phyloP scores from a whole-genome alignment of 1,139 yeast genomes.

The Wickerhamomyces sp. region DNA sequence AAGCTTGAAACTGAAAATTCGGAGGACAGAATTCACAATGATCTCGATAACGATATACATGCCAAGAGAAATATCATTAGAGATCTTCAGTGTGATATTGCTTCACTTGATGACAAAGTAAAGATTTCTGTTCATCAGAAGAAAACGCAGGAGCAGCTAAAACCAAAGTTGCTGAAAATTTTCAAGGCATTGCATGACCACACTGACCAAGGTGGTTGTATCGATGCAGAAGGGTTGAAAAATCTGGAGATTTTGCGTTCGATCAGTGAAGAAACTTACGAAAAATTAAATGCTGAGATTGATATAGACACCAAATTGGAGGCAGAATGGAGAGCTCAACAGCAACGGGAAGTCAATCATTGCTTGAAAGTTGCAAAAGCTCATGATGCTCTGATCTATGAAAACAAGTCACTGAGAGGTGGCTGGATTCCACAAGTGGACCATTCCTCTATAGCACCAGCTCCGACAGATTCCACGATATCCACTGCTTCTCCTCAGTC shows the following conservation, averaged over 20 bases:
- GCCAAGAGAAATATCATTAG: constrained; percentile 22
- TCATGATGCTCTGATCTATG: constrained; percentile 7
- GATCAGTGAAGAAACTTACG: constrained; percentile 26
- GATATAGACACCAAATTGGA: constrained; percentile 28
- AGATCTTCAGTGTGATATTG: constrained; percentile 25
- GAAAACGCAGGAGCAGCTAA: constrained; percentile 27
- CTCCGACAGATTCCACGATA: not conserved
- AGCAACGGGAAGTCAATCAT: constrained; percentile 22
- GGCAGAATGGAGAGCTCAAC: constrained; percentile 31
- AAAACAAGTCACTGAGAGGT: constrained; percentile 13
- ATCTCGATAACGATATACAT: constrained; percentile 21
- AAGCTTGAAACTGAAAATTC: constrained; percentile 17
- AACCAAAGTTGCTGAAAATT: constrained; percentile 23
- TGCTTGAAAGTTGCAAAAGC: constrained; percentile 17
- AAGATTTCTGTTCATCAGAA: constrained; percentile 27
- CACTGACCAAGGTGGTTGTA: constrained; percentile 30
- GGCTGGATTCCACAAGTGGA: constrained; percentile 1
- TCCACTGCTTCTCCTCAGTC: not conserved
- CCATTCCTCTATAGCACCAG: not conserved
- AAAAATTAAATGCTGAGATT: constrained; percentile 26
- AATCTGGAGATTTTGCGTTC: constrained; percentile 22
- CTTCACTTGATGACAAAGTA: constrained; percentile 35
- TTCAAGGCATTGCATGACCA: constrained; percentile 25
- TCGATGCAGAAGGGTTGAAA: constrained; percentile 28
- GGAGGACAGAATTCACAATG: constrained; percentile 22